These are phyloP conservation scores for Citrus sinensis DNA, from an alignment of 345 rosid species.

Conservation along the genomic window DVS_A1.0 CM039163.1:9310001-9310500, in stretches of 20 bases:
- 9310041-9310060: not conserved
- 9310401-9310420: not conserved
- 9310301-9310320: not conserved
- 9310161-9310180: not conserved
- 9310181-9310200: not conserved
- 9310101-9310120: not conserved
- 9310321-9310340: not conserved
- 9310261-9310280: not conserved
- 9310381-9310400: not conserved
- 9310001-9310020: constrained; percentile 12
- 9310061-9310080: not conserved
- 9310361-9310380: not conserved
- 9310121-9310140: not conserved
- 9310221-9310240: not conserved
- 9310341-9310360: too few relatives aligned
- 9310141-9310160: not conserved
- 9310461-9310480: not conserved
- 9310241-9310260: not conserved
- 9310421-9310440: not conserved
- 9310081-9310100: not conserved
- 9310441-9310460: not conserved
- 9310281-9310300: not conserved
- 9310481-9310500: not conserved
- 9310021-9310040: not conserved
- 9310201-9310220: not conserved